Base-by-base conservation (phyloP, 2,329 filamentous ascomycete genomes). In the Annulohypoxylon truncatum region DNA sequence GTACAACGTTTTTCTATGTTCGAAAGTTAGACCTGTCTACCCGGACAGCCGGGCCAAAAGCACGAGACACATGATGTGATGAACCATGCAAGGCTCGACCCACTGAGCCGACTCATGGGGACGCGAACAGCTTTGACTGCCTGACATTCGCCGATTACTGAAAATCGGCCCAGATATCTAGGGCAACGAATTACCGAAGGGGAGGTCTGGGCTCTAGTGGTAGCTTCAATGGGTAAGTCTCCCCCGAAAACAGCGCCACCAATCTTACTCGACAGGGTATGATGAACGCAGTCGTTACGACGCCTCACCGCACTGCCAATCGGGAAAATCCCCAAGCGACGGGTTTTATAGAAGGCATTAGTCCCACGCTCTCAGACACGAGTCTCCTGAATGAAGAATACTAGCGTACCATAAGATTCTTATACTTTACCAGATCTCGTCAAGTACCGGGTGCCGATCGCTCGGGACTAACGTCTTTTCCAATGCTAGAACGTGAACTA, bases 181-280 rank as follows among this genome's bases (percentile, higher is more conserved):
- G 24, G 24, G 44, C 44, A 48, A 29, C 44, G 44, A 48, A 48
- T 48, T 48, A 24, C 44, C 44, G 44, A 48, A 48, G 10, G 9
- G 13, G 24, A 28, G 44, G 44, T 48, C 44, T 48, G 44, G 12
- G 22, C 44, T 48, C 24, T 28, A 28, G 20, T 48, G 44, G 24
- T 48, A 48, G 44, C 44, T 26, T 48, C 26, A 48, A 48, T 28
- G 4, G 44, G 44, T 28, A 28, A 48, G 13, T 48, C 42, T 46
- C 44, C 9, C 18, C 44, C 44, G 44, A 48, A 28, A 28, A 20
- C 44, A 48, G 44, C 24, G 22, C 44, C 24, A 48, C 24, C 24
- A 48, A 48, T 48, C 18, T 48, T 48, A 48, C 44, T 48, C 10
- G 44, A 48, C 44, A 48, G 24, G 44, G 44, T 48, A 18, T n/a